These are phyloP conservation scores for Paspalum vaginatum DNA, from an alignment of 176 grass and related monocot species.

Conservation along the genomic window DNA sequence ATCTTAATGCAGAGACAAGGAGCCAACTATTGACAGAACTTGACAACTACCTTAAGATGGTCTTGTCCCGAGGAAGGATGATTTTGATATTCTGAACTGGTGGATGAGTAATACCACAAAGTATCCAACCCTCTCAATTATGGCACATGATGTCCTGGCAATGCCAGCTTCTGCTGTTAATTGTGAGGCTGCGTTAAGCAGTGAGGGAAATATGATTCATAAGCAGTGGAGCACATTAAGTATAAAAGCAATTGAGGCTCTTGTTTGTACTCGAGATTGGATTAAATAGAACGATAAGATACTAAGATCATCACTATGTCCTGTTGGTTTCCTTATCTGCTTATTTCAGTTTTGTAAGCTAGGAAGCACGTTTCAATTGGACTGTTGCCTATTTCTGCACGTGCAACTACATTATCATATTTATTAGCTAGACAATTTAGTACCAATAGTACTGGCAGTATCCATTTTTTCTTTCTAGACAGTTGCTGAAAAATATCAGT, in stretches of 20 bases:
- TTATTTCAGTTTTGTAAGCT: not conserved
- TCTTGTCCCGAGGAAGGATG: conserved; percentile 47
- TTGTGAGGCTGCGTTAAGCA: conserved; percentile 36
- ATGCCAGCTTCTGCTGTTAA: conserved; percentile 48
- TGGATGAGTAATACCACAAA: conserved; percentile 53
- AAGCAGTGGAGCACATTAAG: conserved; percentile 48
- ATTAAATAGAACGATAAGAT: conserved; percentile 37
- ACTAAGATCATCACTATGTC: not conserved
- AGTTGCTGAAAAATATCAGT: not conserved
- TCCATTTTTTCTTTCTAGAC: not conserved
- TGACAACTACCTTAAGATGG: conserved; percentile 47
- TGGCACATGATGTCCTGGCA: conserved; percentile 50
- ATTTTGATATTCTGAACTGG: conserved; percentile 55
- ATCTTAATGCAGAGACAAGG: conserved; percentile 43
- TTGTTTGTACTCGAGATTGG: conserved; percentile 50
- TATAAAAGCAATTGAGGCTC: conserved; percentile 56
- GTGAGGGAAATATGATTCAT: conserved; percentile 21
- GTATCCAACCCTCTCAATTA: conserved; percentile 48
- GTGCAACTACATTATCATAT: not conserved
- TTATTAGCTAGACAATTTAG: not conserved
- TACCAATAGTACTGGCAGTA: not conserved
- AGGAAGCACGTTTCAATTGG: not conserved
- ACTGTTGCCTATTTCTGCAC: not conserved
- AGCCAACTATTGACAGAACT: conserved; percentile 40
- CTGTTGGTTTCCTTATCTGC: not conserved